phyloP scores from a whole-genome alignment of 1,139 yeast species.

The Debaryomycetaceae sp. region DNA sequence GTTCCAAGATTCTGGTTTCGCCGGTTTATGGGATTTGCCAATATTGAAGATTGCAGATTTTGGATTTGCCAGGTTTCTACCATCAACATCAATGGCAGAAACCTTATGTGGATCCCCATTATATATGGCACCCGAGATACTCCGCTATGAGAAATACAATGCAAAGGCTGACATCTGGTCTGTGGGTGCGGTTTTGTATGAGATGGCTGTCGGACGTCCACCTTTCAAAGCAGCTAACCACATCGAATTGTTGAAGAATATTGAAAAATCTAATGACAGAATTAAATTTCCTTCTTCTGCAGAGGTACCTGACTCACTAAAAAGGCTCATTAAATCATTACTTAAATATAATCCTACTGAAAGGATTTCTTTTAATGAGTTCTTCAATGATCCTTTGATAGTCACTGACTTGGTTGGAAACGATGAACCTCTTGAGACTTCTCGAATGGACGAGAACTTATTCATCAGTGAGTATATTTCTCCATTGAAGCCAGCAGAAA shows the following conservation, averaged over 20 bases:
- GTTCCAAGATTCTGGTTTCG: constrained; percentile 56
- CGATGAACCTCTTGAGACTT: constrained; percentile 60
- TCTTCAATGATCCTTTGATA: constrained; percentile 65
- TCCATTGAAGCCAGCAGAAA: constrained; percentile 25
- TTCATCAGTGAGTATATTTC: constrained; percentile 78
- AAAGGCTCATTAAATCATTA: constrained; percentile 67
- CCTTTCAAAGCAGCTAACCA: constrained; percentile 94
- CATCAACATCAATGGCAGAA: constrained; percentile 91
- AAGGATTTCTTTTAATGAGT: constrained; percentile 83
- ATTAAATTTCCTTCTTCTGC: constrained; percentile 70
- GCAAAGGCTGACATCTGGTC: constrained; percentile 99
- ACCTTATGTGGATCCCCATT: constrained; percentile 96
- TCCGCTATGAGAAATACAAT: constrained; percentile 89
- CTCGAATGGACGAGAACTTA: constrained; percentile 70
- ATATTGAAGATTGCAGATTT: constrained; percentile 92
- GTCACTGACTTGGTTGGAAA: constrained; percentile 44
- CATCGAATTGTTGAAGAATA: constrained; percentile 79
- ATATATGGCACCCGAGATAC: constrained; percentile 97
- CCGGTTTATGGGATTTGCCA: constrained; percentile 87
- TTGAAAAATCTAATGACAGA: constrained; percentile 74
- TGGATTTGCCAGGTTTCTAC: constrained; percentile 93
- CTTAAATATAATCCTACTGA: constrained; percentile 83
- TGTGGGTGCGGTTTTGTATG: constrained; percentile 92
- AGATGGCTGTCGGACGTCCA: constrained; percentile 92
- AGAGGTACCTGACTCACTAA: constrained; percentile 59